Evolutionary conservation across 306 rosid genomes (phyloP), one percentile per base, ranked within the genome.

Genomic region (Rosa chinensis): DNA sequence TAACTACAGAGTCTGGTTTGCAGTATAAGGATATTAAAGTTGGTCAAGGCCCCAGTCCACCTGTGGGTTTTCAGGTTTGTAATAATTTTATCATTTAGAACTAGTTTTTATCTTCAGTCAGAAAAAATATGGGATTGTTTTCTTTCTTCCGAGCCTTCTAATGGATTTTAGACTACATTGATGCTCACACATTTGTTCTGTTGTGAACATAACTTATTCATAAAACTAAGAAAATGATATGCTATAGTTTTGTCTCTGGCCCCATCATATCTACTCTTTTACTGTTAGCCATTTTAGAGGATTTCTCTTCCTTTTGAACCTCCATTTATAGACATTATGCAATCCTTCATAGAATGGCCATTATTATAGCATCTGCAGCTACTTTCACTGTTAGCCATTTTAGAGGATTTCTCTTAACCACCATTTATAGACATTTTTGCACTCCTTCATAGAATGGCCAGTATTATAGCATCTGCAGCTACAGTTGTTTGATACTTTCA

Each of bases 1-100:
- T 91, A 84, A 94, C 95, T 56, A 92, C 99, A 35, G 97, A 87
- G 76, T 89, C 97, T 43, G 99, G 99, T 81, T 88, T 94, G 91
- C 94, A 89, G 73, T 94, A 91, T 78, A 92, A 91, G 90, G 99
- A 94, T 58, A 94, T 94, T 64, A 87, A 91, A 85, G 92, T 89
- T 53, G 99, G 99, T 72, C 78, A 61, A 61, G 99, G 99, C 73
- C 97, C 35, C 35, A 89, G 85, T 79, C 99, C 99, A 79, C 99
- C 97, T 44, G 85, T 87, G 74, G 99, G 99, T 77, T 94, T 82
- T 89, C 99, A 94, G 97, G 99, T 94, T 58, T 59, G 84, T 73
- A 48, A 43, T 47, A 81, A 12, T 79, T 80, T 76, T 25, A 76
- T 80, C 58, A 68, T 20, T 8, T 14, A 35, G 28, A 16, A 37